These are phyloP conservation scores for Alternaria viburni DNA, from an alignment of 2,329 filamentous ascomycete genomes.

Conservation along the genomic window DNA sequence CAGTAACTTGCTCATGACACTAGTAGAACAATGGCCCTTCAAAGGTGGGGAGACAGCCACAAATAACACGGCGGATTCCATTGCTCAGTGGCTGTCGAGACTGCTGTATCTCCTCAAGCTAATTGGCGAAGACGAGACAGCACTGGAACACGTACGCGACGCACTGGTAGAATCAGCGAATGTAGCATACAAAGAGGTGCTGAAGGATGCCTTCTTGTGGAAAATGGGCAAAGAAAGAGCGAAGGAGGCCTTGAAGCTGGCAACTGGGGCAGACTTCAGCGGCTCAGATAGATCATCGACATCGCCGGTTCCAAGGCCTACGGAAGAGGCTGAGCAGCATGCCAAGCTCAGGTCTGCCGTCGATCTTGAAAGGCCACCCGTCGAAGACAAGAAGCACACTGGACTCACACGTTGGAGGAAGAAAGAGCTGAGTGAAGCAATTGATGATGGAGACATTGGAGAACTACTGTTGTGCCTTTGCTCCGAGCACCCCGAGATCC, in stretches of 20 bases:
- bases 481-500: slow-evolving; percentile 75
- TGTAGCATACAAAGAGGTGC: slow-evolving; percentile 35
- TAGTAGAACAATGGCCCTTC: slow-evolving; percentile 82
- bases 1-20: slow-evolving; percentile 71
- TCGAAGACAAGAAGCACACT: slow-evolving; percentile 53
- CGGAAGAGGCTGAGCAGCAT: slow-evolving; percentile 19
- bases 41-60: slow-evolving; percentile 40
- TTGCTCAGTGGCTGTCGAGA: slow-evolving; percentile 46
- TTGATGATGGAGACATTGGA: slow-evolving; percentile 77
- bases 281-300: slow-evolving; percentile 42
- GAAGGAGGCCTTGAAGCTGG: slow-evolving; percentile 42
- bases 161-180: slow-evolving; percentile 36
- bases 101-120: slow-evolving; percentile 44
- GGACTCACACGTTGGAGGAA: slow-evolving; percentile 69
- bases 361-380: slow-evolving; percentile 46
- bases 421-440: slow-evolving; percentile 77
- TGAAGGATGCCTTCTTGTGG: slow-evolving; percentile 46
- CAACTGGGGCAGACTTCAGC: slow-evolving; percentile 45
- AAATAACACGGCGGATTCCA: slow-evolving; percentile 30
- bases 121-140: slow-evolving; percentile 43
- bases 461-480: slow-evolving; percentile 76
- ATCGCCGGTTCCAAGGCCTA: slow-evolving; percentile 32
- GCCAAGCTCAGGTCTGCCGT: slow-evolving; percentile 15
- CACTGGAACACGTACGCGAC: slow-evolving; percentile 37
- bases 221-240: slow-evolving; percentile 48